Percentiles rank a stretch among this genome's conserved stretches.
phyloP scores from a whole-genome alignment of 2,329 filamentous ascomycete species.

The Neofusicoccum laricinum region DNA sequence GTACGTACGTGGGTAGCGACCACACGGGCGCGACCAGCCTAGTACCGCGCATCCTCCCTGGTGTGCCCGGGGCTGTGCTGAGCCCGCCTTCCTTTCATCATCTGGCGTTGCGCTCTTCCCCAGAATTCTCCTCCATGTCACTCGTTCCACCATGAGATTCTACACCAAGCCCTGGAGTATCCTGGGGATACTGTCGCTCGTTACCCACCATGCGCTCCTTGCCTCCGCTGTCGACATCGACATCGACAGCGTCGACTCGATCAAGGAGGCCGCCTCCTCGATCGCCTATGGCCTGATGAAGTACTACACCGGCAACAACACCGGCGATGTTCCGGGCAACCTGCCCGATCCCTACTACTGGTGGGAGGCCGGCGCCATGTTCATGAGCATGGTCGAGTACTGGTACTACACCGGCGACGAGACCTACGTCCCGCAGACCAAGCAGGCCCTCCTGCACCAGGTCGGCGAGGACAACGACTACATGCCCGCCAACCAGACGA shows the following conservation, averaged over 20 bases:
- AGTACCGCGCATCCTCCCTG: slow-evolving; percentile 1
- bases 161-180: slow-evolving; percentile 1
- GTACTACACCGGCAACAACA: slow-evolving; percentile 60
- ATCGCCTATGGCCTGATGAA: slow-evolving; percentile 45
- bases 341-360: slow-evolving; percentile 29
- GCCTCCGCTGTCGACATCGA: slow-evolving; percentile 14
- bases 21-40: neutral
- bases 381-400: slow-evolving; percentile 19
- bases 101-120: slow-evolving; percentile 11
- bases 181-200: slow-evolving; percentile 17
- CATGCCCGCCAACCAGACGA: slow-evolving; percentile 37
- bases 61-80: slow-evolving; percentile 7
- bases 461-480: slow-evolving; percentile 36
- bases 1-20: neutral
- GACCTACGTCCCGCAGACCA: slow-evolving; percentile 19
- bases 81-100: slow-evolving; percentile 7
- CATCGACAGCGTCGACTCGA: slow-evolving; percentile 20
- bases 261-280: slow-evolving; percentile 45
- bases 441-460: slow-evolving; percentile 21
- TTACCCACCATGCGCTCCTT: slow-evolving; percentile 9
- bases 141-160: slow-evolving; percentile 17
- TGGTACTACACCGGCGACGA: slow-evolving; percentile 24
- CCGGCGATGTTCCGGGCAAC: slow-evolving; percentile 54
- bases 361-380: slow-evolving; percentile 25
- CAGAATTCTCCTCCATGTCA: slow-evolving; percentile 10